Evolutionary conservation across 2,329 filamentous ascomycete species (phyloP), one percentile per base, ranked within the genome.

Genomic region (Colletotrichum costaricense): DNA sequence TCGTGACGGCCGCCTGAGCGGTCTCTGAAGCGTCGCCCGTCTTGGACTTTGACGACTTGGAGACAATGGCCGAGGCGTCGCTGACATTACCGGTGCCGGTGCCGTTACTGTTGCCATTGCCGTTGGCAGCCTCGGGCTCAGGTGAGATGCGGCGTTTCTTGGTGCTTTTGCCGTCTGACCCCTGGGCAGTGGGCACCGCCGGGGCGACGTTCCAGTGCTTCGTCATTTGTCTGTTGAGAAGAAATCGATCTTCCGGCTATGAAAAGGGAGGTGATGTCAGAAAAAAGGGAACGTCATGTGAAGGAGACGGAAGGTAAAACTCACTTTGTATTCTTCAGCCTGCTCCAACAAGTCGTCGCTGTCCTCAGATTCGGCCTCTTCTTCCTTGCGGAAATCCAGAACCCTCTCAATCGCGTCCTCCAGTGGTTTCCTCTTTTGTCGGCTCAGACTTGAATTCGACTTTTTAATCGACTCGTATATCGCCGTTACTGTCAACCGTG

Each of bases 321-420:
- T 67, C 35, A 67, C 74, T 74, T 77, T 76, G 24, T 76, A 76
- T n/a, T 72, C 74, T 58, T 74, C 67, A n/a, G 57, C 69, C 66
- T 33, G 24, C 63, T 73, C 86, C 24, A 88, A 86, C 2, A 85
- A 85, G 42, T 89, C 88, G 63, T 76, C 87, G 35, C 87, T 85
- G 4, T 88, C 89, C 33, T 89, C 88, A 63, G 86, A 88, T 28
- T 89, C 88, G 59, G 86, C 88, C 16, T 86, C 81, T 73, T 92
- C 89, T 76, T 94, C 90, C 76, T 92, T 93, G 5, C 96, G 86
- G 22, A 95, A 90, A 8, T 92, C 89, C 19, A 98, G 84, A 0
- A 95, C 94, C 8, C 94, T 88, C 74, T 97, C 95, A 75, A 98
- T 94, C 46, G 93, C 93, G 75, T 97, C 94, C 81, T 98, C 94